Evolutionary conservation across 768 basidiomycete genomes (phyloP), one percentile per base, ranked within the genome.

Genomic region (Boletus tomentosulus): DNA sequence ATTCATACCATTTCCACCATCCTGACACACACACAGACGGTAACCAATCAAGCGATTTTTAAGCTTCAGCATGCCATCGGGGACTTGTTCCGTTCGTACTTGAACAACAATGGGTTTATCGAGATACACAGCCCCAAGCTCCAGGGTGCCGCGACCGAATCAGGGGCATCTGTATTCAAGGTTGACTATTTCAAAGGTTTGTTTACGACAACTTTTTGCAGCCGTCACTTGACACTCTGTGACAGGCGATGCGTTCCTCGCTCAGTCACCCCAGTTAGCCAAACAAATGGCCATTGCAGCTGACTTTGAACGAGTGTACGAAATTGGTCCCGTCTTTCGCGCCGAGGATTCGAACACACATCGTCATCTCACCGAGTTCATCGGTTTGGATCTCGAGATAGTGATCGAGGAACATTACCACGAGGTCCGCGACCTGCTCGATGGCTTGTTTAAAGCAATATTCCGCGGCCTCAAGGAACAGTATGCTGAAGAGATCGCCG

Each of bases 221-320:
- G 27, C 33, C 16, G 6, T 52, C 16, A 37, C 8, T 54, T 60
- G 16, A 59, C 22, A 10, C 28, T 6, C 6, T 5, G 3, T 48
- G 19, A n/a, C 60, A 96, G 94, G 91, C 30, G 81, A 71, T 60
- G 97, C 97, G 3, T 99, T 80, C 77, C 81, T 99, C 38, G 97
- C 97, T 19, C 97, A 99, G 71, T 94, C 91, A 37, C 97, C 97
- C 38, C 97, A 99, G 67, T 78, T 98, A 15, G 92, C 94, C 48
- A 99, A 99, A 72, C 97, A 99, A 73, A 99, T 99, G 97, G 91
- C 89, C 56, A 98, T 99, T 63, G 93, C 97, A 33, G 94, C 92
- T 50, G 97, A 98, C 74, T 94, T 98, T 67, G 97, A 98, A 71
- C 83, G 93, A 31, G 97, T 99, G 8, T 99, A 95, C 73, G 97